Conservation (phyloP, 208 protist species). For the Crithidia fasciculata region DNA sequence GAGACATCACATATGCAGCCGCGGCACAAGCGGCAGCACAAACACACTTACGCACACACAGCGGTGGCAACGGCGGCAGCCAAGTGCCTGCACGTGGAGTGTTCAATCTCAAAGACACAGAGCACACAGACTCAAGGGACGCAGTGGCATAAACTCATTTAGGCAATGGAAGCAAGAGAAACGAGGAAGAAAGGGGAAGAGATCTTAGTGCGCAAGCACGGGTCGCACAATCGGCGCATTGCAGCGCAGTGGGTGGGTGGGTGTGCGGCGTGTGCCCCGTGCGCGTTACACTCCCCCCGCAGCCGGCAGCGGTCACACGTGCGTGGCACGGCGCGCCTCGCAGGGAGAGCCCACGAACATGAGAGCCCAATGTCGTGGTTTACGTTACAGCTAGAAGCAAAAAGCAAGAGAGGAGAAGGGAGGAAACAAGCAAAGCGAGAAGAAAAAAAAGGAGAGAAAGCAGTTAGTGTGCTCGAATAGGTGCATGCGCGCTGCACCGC, state of each 20-base stretch:
- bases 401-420: neutral
- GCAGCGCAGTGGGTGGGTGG: neutral
- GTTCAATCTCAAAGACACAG: neutral
- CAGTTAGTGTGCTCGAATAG: too few relatives aligned
- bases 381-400: neutral
- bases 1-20: too few relatives aligned
- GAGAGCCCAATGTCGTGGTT: slow-evolving; percentile 6
- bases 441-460: neutral
- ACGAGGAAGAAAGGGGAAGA: slow-evolving; percentile 15
- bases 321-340: neutral
- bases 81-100: neutral
- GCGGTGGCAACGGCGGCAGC: too few relatives aligned
- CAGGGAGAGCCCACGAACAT: neutral
- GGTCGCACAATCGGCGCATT: neutral
- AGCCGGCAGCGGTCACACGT: neutral
- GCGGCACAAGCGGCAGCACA: too few relatives aligned
- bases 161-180: neutral
- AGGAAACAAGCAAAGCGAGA: neutral
- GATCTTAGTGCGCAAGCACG: neutral
- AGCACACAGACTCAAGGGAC: neutral
- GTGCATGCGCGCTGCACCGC: too few relatives aligned
- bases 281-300: neutral
- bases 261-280: neutral
- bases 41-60: too few relatives aligned
- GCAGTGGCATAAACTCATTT: neutral